Evolutionary conservation across 441 rosid species (phyloP).

Genomic region (Aquilaria agallochum): DNA sequence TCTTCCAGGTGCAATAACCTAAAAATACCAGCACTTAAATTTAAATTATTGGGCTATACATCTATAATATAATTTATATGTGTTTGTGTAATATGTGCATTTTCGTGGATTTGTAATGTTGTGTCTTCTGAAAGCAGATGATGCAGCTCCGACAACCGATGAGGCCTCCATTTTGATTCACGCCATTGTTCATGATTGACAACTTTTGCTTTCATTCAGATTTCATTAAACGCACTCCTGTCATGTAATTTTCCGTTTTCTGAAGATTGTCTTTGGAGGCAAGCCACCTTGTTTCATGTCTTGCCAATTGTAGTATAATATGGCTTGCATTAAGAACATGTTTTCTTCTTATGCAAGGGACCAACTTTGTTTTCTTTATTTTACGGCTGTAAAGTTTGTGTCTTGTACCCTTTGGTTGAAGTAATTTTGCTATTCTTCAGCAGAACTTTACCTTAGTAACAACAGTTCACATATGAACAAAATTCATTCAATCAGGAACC

Average conservation of each 20-base stretch:
- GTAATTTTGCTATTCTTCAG: too few species aligned
- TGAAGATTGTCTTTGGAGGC: too few species aligned
- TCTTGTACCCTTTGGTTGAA: too few species aligned
- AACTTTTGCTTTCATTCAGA: constrained; percentile 1
- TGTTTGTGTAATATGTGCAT: background rate
- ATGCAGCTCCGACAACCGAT: constrained; percentile 57
- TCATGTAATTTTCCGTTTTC: background rate
- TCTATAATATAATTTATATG: background rate
- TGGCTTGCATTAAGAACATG: too few species aligned
- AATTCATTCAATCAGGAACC: too few species aligned
- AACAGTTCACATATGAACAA: too few species aligned
- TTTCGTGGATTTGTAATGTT: background rate
- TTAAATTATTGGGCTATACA: background rate
- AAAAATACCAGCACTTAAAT: background rate
- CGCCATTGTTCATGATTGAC: constrained; percentile 52
- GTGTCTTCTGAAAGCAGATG: constrained; percentile 30
- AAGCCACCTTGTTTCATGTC: too few species aligned
- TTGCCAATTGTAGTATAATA: background rate
- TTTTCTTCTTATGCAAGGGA: too few species aligned
- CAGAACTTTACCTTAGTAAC: too few species aligned
- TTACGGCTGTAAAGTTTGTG: too few species aligned
- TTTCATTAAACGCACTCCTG: background rate
- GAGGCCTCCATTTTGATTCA: constrained; percentile 75
- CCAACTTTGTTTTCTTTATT: too few species aligned
- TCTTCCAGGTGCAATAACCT: constrained; percentile 29